These are phyloP conservation scores for Gossypium gossypioides DNA, from an alignment of 441 rosid species.

Conservation along the genomic window DNA sequence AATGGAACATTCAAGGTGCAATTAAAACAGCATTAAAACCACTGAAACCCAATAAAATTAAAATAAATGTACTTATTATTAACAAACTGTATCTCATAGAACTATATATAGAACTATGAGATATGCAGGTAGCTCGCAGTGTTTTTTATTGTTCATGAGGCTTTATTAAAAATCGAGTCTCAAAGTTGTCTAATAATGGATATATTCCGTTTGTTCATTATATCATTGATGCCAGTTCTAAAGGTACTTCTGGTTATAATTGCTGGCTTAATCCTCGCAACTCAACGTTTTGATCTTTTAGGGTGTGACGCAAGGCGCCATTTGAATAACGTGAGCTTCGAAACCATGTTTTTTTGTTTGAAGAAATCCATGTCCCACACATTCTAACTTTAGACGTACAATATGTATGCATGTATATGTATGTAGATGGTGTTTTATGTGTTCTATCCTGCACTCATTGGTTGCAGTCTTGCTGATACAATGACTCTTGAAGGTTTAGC, in stretches of 20 bases:
- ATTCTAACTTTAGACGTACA: too few species aligned
- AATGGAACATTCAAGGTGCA: too few species aligned
- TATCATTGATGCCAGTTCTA: slow-evolving; percentile 30
- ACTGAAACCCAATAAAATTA: too few species aligned
- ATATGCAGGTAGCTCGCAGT: too few species aligned
- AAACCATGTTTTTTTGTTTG: not conserved
- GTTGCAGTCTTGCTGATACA: slow-evolving; percentile 41
- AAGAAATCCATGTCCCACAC: not conserved
- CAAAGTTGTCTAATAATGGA: slow-evolving; percentile 11
- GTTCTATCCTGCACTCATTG: slow-evolving; percentile 43
- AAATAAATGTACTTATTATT: too few species aligned
- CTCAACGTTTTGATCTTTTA: slow-evolving; percentile 23
- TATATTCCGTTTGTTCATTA: slow-evolving; percentile 19
- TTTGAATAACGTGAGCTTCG: slow-evolving; percentile 5
- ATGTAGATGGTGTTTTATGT: slow-evolving; percentile 41
- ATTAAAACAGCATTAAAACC: too few species aligned
- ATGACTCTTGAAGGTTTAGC: slow-evolving; percentile 32
- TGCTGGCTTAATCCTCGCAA: slow-evolving; percentile 31
- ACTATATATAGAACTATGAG: too few species aligned
- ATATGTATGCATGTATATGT: not conserved
- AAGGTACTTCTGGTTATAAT: slow-evolving; percentile 30
- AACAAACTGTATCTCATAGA: too few species aligned
- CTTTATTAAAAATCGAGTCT: too few species aligned
- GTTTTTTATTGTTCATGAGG: too few species aligned
- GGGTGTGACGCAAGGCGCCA: slow-evolving; percentile 15